These are phyloP conservation scores for Plasmodium ovale DNA, from an alignment of 169 alveolate genomes.

Conservation along the genomic window DNA sequence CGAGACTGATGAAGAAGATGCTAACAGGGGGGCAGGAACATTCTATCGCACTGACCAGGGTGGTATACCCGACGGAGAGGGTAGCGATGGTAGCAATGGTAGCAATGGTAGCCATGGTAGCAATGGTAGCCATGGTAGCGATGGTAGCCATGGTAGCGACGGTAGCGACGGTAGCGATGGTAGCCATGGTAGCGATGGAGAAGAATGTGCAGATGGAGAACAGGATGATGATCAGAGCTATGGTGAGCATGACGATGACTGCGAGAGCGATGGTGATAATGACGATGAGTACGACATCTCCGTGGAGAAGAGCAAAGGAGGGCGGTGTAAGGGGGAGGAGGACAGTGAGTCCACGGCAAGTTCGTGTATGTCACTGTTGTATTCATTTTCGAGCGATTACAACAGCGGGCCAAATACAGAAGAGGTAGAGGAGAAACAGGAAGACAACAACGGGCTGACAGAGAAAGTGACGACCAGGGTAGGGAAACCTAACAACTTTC, in stretches of 20 bases:
- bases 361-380: slow-evolving; percentile 26
- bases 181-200: background rate
- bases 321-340: background rate
- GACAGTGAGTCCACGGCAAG: slow-evolving; percentile 16
- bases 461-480: background rate
- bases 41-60: too few species aligned
- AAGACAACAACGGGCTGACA: background rate
- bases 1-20: too few species aligned
- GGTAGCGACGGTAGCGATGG: background rate
- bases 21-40: too few species aligned
- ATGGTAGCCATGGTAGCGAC: background rate
- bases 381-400: slow-evolving; percentile 52
- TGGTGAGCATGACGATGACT: too few species aligned
- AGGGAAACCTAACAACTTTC: background rate
- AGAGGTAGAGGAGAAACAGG: background rate
- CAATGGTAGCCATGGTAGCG: background rate
- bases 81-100: background rate
- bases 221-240: background rate
- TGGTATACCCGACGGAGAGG: background rate
- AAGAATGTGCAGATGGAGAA: background rate
- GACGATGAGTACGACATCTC: background rate
- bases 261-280: background rate
- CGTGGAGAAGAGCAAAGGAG: slow-evolving; percentile 3
- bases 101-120: too few species aligned
- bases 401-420: background rate